Conservation (phyloP, 2,329 filamentous ascomycete genomes). For the Ophiosphaerella korrae region DNA sequence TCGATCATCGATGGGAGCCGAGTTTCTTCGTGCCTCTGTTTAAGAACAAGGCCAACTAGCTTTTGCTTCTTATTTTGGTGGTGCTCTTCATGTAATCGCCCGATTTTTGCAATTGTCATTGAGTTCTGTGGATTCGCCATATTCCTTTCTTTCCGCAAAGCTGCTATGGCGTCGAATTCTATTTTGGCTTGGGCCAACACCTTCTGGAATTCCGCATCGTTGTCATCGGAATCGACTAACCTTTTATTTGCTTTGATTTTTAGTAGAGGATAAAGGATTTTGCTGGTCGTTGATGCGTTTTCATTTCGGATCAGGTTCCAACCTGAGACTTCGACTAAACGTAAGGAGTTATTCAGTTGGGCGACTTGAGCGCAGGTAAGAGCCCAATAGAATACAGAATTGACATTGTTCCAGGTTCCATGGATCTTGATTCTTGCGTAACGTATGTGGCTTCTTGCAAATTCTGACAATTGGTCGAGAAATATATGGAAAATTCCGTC, state of each 20-base stretch:
- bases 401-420: not conserved
- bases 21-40: not conserved
- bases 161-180: constrained; percentile 6
- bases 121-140: constrained; percentile 5
- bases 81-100: not conserved
- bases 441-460: constrained; percentile 22
- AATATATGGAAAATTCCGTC: constrained; percentile 29
- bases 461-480: constrained; percentile 17
- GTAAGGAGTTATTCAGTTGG: constrained; percentile 14
- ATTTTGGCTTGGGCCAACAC: constrained; percentile 7
- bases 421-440: constrained; percentile 16
- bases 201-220: constrained; percentile 7
- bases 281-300: not conserved
- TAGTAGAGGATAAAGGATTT: constrained; percentile 22
- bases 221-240: constrained; percentile 6
- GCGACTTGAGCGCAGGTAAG: constrained; percentile 33
- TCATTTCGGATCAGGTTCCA: not conserved
- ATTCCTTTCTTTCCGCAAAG: constrained; percentile 8
- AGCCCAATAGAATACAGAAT: constrained; percentile 26
- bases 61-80: not conserved
- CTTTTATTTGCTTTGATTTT: constrained; percentile 27
- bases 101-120: not conserved
- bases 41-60: not conserved
- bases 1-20: not conserved
- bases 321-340: constrained; percentile 21